These are phyloP conservation scores for Fragaria nilgerrensis DNA, from an alignment of 306 rosid genomes.

Conservation along the genomic window DNA sequence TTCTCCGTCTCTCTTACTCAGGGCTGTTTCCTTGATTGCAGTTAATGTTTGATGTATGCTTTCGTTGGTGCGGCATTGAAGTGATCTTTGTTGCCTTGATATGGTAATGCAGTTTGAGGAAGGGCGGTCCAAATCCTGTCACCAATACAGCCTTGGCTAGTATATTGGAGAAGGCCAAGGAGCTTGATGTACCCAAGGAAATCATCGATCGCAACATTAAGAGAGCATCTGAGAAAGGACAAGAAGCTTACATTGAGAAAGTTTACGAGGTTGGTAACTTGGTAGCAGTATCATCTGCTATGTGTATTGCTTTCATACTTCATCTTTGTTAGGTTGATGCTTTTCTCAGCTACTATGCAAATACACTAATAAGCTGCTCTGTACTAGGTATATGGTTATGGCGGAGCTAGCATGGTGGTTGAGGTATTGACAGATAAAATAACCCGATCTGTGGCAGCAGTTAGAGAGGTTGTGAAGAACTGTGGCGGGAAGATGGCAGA, in stretches of 20 bases:
- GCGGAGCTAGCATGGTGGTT: slow-evolving; percentile 90
- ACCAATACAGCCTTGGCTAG: slow-evolving; percentile 70
- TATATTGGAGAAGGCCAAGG: slow-evolving; percentile 84
- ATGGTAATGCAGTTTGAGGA: slow-evolving; percentile 56
- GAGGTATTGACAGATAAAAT: slow-evolving; percentile 89
- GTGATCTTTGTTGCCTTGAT: slow-evolving; percentile 17
- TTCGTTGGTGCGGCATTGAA: not conserved
- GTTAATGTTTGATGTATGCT: not conserved
- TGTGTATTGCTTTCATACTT: not conserved
- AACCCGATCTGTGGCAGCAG: slow-evolving; percentile 73
- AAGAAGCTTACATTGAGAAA: slow-evolving; percentile 88
- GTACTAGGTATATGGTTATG: slow-evolving; percentile 79
- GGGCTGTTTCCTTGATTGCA: not conserved
- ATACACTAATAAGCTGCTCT: slow-evolving; percentile 12
- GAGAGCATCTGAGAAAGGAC: slow-evolving; percentile 88
- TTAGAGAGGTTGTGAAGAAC: slow-evolving; percentile 82
- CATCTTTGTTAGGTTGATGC: slow-evolving; percentile 15
- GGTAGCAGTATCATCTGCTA: slow-evolving; percentile 20
- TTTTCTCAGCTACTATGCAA: not conserved
- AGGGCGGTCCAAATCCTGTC: slow-evolving; percentile 73
- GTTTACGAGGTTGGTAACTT: slow-evolving; percentile 35
- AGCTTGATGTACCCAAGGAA: slow-evolving; percentile 91
- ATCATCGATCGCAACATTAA: slow-evolving; percentile 85
- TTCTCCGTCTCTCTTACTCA: not conserved
- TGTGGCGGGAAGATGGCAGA: slow-evolving; percentile 98